These are phyloP conservation scores for Didymella sp. DNA, from an alignment of 2,329 filamentous ascomycete species.

Conservation along the genomic window DNA sequence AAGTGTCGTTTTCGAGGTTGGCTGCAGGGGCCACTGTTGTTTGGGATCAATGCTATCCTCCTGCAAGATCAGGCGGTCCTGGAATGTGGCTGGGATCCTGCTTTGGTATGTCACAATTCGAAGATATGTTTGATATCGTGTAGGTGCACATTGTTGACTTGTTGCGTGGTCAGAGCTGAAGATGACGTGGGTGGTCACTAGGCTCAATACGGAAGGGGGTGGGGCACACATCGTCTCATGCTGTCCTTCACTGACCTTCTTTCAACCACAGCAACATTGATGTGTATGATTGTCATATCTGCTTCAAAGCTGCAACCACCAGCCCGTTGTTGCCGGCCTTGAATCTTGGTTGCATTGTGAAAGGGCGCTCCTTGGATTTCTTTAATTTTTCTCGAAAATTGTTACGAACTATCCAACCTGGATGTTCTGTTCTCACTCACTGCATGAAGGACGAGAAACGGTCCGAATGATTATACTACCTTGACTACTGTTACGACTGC, in stretches of 20 bases:
- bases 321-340: too few species aligned
- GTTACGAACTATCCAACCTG: too few species aligned
- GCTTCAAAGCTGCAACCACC: too few species aligned
- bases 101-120: background rate
- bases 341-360: background rate
- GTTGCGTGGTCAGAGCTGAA: background rate
- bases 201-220: background rate
- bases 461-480: background rate
- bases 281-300: too few species aligned
- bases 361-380: background rate
- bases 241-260: background rate
- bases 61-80: background rate
- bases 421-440: background rate
- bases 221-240: background rate
- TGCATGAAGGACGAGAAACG: background rate
- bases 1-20: background rate
- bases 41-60: background rate
- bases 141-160: background rate
- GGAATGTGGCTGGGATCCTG: background rate
- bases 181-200: slow-evolving; percentile 3
- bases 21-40: background rate
- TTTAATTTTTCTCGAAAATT: too few species aligned
- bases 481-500: background rate
- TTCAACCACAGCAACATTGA: background rate
- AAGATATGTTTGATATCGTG: background rate